Base-by-base conservation (phyloP, 805 yeast species). In the Kazachstania martiniae region DNA sequence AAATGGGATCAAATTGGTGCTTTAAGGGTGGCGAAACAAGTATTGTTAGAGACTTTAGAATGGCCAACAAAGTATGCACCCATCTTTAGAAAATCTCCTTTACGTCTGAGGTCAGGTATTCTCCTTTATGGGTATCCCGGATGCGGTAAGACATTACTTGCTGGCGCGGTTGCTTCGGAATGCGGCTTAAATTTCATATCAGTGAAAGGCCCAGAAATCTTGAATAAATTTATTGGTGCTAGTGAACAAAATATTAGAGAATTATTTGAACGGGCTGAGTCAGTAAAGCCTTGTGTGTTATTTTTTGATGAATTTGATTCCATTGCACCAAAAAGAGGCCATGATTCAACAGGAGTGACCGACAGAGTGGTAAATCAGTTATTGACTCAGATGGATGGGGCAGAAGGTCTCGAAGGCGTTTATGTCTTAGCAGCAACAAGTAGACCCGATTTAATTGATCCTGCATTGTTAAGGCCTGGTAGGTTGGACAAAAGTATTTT, bases 341-440 rank as follows among this genome's bases (percentile, higher is more conserved):
- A 87, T 49, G 98, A 89, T 53, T 83, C 94, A 1, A 87, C 97
- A 0, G 97, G 97, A 35, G 97, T 91, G 4, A 91, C 97, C 3
- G 98, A 91, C 54, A 70, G 98, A 46, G 95, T 91, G 25, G 98
- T 91, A 17, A 91, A 91, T 58, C 98, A 91, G 53, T 72, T 91
- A 74, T 69, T 91, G 47, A 91, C 98, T 0, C 96, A 91, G 53
- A 87, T 91, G 95, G 98, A 91, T 57, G 98, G 98, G 61, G 97
- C 97, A 1, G 97, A 91, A 56, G 96, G 97, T 0, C 63, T 87
- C 18, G 96, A 87, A 47, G 96, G 97, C 3, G 97, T 91, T 2
- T 89, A 91, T 52, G 95, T 91, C 0, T 64, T 91, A 17, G 97
- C 97, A 0, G 98, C 97, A 1, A 91, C 97, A 0, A 77, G 91